Evolutionary conservation across 495 filamentous ascomycete species (phyloP), one percentile per base, ranked within the genome.

Genomic region (Hyphodiscus hymeniophilus): DNA sequence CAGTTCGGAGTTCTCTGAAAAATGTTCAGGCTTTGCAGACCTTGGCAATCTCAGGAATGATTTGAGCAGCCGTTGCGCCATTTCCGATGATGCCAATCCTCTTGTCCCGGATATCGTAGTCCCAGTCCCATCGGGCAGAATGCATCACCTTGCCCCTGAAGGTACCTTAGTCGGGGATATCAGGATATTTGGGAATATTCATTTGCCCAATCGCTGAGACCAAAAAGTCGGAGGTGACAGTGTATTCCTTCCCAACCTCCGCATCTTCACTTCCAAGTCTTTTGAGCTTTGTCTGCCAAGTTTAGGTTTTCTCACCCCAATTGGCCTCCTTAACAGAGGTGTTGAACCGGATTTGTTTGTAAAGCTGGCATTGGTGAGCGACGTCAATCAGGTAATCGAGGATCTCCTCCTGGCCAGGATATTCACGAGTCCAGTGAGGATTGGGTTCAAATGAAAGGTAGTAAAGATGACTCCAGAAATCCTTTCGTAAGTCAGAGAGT

Each of bases 1-100:
- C 81, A 87, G 39, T 83, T 84, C 3, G 81, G 80, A 1, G 76
- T 81, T 10, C 83, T 71, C 48, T 85, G 79, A 58, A 81, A 87
- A 38, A 84, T 73, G 0, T 74, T 79, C 4, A 85, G 61, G 10
- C 70, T 60, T 71, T 60, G 4, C 67, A 69, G 5, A 73, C 50
- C 40, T 75, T 75, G 38, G 77, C 76, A 22, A 86, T 65, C 36
- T 73, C 74, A 12, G 84, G 81, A 18, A 83, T 69, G 52, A 87
- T 84, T 57, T 87, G 84, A n/a, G 77, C 81, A 8, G 76, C 76
- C 15, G 81, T 85, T 16, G 82, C 80, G 18, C 83, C 80, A 68
- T 67, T 72, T 11, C 72, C 70, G n/a, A 75, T 66, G 6, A 75
- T 48, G 2, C 63, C 77, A 30, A 81, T 67, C 42, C 61, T 66